Evolutionary conservation across 2,329 filamentous ascomycete genomes (phyloP).

Genomic region (Tolypocladium ophioglossoides): DNA sequence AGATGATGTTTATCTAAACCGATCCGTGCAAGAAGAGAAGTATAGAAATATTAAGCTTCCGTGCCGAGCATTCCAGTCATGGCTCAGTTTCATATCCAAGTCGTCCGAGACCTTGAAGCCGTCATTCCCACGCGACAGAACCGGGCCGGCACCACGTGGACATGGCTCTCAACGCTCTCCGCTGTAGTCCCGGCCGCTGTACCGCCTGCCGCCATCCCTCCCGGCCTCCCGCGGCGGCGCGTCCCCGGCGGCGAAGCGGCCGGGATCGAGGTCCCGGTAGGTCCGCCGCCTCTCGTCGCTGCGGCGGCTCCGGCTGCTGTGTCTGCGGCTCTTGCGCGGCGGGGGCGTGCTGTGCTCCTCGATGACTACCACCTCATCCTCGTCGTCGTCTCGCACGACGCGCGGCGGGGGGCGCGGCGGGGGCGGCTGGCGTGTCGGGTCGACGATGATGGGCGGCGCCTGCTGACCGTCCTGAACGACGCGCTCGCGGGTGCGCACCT

Average conservation of each 20-base stretch:
- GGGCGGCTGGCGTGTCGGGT: conserved; percentile 16
- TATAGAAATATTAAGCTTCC: too few species aligned
- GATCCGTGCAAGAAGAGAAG: background rate
- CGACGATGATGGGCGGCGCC: conserved; percentile 13
- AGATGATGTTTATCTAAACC: background rate
- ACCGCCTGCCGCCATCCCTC: conserved; percentile 8
- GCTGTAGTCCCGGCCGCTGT: conserved; percentile 5
- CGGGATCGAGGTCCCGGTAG: background rate
- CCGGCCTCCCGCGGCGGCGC: background rate
- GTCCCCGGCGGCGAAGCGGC: background rate
- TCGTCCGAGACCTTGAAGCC: background rate
- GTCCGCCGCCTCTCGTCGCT: background rate
- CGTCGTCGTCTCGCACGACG: conserved; percentile 16
- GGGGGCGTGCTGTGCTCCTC: conserved; percentile 17
- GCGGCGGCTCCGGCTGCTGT: conserved; percentile 6
- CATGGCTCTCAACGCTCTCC: background rate
- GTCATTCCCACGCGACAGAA: too few species aligned
- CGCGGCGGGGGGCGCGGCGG: conserved; percentile 16
- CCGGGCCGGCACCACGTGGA: background rate
- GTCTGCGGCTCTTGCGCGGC: conserved; percentile 11
- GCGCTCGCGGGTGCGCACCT: conserved; percentile 15
- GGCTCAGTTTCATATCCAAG: background rate
- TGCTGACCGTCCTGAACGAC: conserved; percentile 1
- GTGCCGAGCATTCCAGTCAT: background rate
- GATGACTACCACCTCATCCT: conserved; percentile 28